Evolutionary conservation across 176 grass and related monocot genomes (phyloP).

Genomic region (barley (Hordeum vulgare)): DNA sequence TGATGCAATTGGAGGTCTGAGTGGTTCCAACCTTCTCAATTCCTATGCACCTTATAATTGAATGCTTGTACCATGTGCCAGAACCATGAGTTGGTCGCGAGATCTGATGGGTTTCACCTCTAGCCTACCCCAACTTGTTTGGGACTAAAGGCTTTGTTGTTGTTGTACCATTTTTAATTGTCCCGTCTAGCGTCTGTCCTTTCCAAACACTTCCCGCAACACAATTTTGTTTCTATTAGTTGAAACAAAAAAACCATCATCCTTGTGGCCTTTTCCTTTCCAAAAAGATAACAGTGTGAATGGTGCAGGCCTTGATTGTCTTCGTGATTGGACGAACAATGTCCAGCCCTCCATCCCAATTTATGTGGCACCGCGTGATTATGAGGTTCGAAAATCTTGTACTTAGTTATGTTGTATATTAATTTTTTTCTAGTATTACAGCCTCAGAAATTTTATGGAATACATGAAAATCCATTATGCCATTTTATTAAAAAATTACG

Average conservation of each 20-base stretch:
- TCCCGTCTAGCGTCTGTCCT: not conserved
- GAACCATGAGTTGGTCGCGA: no score
- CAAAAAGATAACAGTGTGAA: not conserved
- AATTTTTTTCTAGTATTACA: not conserved
- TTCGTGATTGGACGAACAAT: constrained; percentile 98
- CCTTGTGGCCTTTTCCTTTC: constrained; percentile 19
- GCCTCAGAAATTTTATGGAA: not conserved
- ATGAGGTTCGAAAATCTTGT: constrained; percentile 44
- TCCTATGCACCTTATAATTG: not conserved
- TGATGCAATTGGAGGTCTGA: constrained; percentile 89
- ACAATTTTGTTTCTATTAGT: not conserved
- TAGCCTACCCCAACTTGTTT: no score
- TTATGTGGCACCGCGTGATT: constrained; percentile 80
- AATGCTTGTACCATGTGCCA: not conserved
- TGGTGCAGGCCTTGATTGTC: constrained; percentile 80
- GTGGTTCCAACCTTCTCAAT: not conserved
- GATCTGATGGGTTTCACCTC: no score
- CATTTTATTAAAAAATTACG: not conserved
- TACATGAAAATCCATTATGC: constrained; percentile 7
- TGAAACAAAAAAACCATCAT: not conserved
- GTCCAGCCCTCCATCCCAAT: constrained; percentile 77
- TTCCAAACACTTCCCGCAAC: not conserved
- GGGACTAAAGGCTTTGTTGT: no score
- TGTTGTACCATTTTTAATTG: not conserved
- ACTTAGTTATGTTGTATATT: not conserved